Percentiles rank a stretch among this genome's conserved stretches.
These are phyloP conservation scores for Amanita fuliginea DNA, from an alignment of 768 basidiomycete genomes.

Conservation along the genomic window DNA sequence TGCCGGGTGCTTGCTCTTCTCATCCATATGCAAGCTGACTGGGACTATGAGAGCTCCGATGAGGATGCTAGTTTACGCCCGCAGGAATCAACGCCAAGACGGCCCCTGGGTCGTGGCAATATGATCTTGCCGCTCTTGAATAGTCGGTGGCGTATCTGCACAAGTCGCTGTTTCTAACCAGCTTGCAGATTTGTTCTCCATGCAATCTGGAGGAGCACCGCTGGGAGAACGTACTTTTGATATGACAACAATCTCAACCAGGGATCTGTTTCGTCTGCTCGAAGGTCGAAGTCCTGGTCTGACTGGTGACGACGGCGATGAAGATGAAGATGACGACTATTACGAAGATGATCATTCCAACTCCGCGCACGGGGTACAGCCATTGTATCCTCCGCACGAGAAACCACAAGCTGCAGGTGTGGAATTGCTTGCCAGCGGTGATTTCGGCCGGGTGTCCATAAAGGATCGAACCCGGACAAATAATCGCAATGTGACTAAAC, in stretches of 20 bases:
- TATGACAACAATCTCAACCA: constrained; percentile 19
- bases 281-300: background rate
- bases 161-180: background rate
- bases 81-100: background rate
- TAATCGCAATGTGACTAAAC: constrained; percentile 35
- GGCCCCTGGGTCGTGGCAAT: background rate
- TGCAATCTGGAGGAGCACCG: constrained; percentile 16
- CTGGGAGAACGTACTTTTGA: constrained; percentile 10
- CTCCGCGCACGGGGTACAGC: constrained; percentile 20
- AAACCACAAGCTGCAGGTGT: constrained; percentile 57
- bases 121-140: constrained; percentile 17
- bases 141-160: constrained; percentile 11
- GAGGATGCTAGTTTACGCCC: constrained; percentile 8
- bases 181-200: constrained; percentile 20
- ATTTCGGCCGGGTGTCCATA: constrained; percentile 60
- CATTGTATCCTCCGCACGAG: constrained; percentile 20
- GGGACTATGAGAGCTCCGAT: constrained; percentile 12
- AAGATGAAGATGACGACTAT: constrained; percentile 18
- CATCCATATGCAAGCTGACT: constrained; percentile 12
- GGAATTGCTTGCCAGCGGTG: constrained; percentile 60
- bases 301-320: background rate
- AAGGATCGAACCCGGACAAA: constrained; percentile 34
- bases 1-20: background rate
- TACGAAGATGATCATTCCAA: constrained; percentile 29
- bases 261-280: constrained; percentile 21